Evolutionary conservation across 1,284 basidiomycete genomes (phyloP), one percentile per base, ranked within the genome.

Genomic region (Pseudozyma sp.): DNA sequence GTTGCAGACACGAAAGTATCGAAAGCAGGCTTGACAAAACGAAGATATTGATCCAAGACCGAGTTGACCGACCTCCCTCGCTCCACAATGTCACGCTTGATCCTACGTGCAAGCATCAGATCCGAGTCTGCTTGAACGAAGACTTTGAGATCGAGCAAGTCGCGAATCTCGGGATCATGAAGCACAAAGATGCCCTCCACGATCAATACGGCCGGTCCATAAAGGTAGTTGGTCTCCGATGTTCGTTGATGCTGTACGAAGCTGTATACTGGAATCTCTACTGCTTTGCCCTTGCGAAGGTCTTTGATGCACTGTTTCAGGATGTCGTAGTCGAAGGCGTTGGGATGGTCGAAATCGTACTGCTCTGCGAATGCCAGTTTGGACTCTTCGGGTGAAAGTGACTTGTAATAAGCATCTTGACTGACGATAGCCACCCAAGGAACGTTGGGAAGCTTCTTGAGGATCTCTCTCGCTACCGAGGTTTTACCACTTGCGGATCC

Each of bases 401-500:
- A 87, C 78, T 92, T 93, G 87, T 99, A 98, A 86, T 98, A 99
- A 78, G 93, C 92, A 85, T 98, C 95, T 91, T 96, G 86, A 53
- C 83, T 77, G 56, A 82, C 70, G 52, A 78, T 81, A 31, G 79
- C 79, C 12, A 83, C 82, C 78, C 79, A 83, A 10, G 83, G 78
- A 31, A 84, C 82, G 38, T 84, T 79, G 35, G 80, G 80, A 19
- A 84, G 65, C 18, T 49, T 68, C 44, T 68, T 65, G 38, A 83
- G 59, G 34, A 84, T 78, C 35, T 78, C 73, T 31, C 73, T 56
- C 0, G 83, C 80, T 9, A 83, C 73, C n/a, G 77, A 77, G 63
- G 93, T 94, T 90, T 97, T 97, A 59, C 95, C 96, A 76, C 93
- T 94, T 0, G 94, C 94, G 74, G 92, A 93, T 1, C 95, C 95